Base-by-base conservation (phyloP, 192 early-diverging fungal genomes). In the Phycomyces nitens region DNA sequence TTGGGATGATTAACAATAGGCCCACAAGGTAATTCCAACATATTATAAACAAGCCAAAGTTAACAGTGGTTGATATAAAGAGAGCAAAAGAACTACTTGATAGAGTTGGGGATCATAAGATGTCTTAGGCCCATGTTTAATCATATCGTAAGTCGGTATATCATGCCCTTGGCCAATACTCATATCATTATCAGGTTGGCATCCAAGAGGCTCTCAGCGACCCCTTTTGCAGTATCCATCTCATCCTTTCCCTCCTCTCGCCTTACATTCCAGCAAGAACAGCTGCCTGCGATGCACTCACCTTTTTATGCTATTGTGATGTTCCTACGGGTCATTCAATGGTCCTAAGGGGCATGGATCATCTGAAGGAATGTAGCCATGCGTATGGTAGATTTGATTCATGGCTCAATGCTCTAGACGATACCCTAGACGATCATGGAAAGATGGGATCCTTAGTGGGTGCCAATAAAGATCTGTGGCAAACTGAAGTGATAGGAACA, bases 21-120 rank as follows among this genome's bases (percentile, higher is more conserved):
- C 65, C 73, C 5, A 64, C 65, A 54, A 81, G 78, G 82, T 84
- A 76, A 55, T 18, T 57, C 15, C 56, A 43, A 26, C n/a, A 49
- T 29, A 39, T 20, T 50, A 51, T 21, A 26, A 26, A 8, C 18
- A 27, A 42, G 15, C n/a, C 2, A 34, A 38, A 6, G 9, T n/a
- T 6, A 18, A 39, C 47, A 21, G 22, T 53, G 26, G 24, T 22
- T 42, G 38, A 55, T 43, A 40, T 29, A 23, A 29, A 69, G 68
- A 40, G 88, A 52, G 70, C 78, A 70, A 27, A 77, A 80, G 29
- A 87, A 88, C 65, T 75, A 86, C 29, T 77, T 84, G 56, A 89
- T 89, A 77, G 89, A 92, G 65, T 80, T 84, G 51, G 89, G 88
- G 73, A 85, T 92, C 61, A 82, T 89, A 56, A 88, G 84, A 60